Percentiles rank a stretch among this genome's conserved stretches.
phyloP scores from a whole-genome alignment of 768 basidiomycete genomes.

The Solioccasus polychromus region DNA sequence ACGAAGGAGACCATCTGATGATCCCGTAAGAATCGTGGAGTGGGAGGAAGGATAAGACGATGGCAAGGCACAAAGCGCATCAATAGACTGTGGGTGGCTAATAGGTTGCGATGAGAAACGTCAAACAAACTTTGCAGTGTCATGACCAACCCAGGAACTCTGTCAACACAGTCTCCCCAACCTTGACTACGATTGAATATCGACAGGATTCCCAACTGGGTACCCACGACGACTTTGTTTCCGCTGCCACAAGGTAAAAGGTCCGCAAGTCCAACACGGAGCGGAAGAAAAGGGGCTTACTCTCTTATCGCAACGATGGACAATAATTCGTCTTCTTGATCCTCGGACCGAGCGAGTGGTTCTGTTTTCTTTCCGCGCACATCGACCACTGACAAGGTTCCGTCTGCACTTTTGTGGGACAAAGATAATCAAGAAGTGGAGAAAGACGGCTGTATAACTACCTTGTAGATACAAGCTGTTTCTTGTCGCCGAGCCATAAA shows the following conservation, averaged over 20 bases:
- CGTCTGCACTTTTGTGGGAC: conserved; percentile 70
- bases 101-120: conserved; percentile 12
- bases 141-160: conserved; percentile 70
- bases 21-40: conserved; percentile 80
- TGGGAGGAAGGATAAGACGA: conserved; percentile 57
- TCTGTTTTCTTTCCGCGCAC: conserved; percentile 77
- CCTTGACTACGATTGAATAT: conserved; percentile 86
- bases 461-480: conserved; percentile 87
- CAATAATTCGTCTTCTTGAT: conserved; percentile 93
- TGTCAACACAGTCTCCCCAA: conserved; percentile 91
- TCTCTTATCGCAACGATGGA: conserved; percentile 84
- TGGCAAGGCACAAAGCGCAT: conserved; percentile 77
- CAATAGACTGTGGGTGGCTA: conserved; percentile 89
- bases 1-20: conserved; percentile 87
- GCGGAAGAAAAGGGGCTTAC: conserved; percentile 36
- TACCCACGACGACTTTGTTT: conserved; percentile 85
- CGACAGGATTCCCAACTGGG: conserved; percentile 84
- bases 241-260: conserved; percentile 39
- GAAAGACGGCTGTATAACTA: conserved; percentile 27
- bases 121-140: neutral
- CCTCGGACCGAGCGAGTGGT: conserved; percentile 84
- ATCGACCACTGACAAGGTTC: conserved; percentile 89
- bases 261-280: neutral
- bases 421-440: neutral
- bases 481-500: conserved; percentile 79